Conservation (phyloP, 2,329 filamentous ascomycete species). For the Colletotrichum gloeosporioides region DNA sequence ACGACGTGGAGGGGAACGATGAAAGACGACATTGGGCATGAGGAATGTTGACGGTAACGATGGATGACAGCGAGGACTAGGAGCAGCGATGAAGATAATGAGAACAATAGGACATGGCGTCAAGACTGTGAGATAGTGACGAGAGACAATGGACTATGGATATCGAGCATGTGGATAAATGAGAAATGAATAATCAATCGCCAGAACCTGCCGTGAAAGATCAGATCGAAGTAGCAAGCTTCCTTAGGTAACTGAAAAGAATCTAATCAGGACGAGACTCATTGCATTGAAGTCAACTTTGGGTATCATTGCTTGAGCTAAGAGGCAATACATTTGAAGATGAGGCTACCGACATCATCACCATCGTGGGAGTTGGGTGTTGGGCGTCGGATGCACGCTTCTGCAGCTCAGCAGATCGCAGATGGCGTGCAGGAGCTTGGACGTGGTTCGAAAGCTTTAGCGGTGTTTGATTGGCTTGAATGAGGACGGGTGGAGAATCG, state of each 20-base stretch:
- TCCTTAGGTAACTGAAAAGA: accelerated
- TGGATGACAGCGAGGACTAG: too few species aligned
- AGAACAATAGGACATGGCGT: accelerated
- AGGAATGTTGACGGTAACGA: too few species aligned
- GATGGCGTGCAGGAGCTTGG: slow-evolving; percentile 21
- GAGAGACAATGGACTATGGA: accelerated
- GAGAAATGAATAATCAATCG: accelerated
- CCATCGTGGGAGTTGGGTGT: background rate
- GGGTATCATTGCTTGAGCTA: accelerated
- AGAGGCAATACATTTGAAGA: accelerated
- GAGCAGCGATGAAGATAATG: too few species aligned
- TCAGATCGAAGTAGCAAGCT: background rate
- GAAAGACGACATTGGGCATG: too few species aligned
- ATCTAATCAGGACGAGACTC: accelerated
- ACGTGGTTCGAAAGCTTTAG: background rate
- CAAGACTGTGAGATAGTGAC: background rate
- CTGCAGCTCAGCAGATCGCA: slow-evolving; percentile 5
- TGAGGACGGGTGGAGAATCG: background rate
- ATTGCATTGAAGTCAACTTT: accelerated
- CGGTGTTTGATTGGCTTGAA: background rate
- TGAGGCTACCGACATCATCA: background rate
- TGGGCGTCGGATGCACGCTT: background rate
- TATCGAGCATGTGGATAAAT: background rate
- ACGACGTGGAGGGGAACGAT: too few species aligned
- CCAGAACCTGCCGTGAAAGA: background rate